phyloP scores from a whole-genome alignment of 495 filamentous ascomycete species.

The Penicillium robsamsonii region DNA sequence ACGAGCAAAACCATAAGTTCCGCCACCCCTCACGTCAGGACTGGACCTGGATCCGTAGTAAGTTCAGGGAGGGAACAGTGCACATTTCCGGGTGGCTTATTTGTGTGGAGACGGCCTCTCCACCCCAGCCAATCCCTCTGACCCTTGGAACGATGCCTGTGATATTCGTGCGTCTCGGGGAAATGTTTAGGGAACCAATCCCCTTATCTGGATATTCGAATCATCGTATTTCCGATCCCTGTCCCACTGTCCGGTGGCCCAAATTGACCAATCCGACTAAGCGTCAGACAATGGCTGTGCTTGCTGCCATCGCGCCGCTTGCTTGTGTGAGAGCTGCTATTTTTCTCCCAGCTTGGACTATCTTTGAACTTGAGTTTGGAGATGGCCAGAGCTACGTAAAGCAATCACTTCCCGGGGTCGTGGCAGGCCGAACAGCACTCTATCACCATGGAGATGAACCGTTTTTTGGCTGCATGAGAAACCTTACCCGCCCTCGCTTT shows the following conservation, averaged over 20 bases:
- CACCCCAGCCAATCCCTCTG: conserved; percentile 26
- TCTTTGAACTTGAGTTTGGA: conserved; percentile 24
- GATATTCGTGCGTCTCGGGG: conserved; percentile 19
- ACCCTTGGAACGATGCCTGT: conserved; percentile 32
- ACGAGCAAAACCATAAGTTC: conserved; percentile 9
- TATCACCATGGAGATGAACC: conserved; percentile 23
- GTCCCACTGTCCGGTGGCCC: conserved; percentile 24
- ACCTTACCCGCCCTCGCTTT: conserved; percentile 15
- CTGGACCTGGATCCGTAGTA: conserved; percentile 18
- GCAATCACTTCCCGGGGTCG: conserved; percentile 22
- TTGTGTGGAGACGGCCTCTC: conserved; percentile 24
- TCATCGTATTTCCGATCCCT: conserved; percentile 25
- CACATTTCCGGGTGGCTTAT: conserved; percentile 21
- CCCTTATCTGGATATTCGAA: conserved; percentile 21
- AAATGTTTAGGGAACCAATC: conserved; percentile 11
- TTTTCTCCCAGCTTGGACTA: conserved; percentile 26
- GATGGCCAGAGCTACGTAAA: conserved; percentile 24
- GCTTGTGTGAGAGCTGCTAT: conserved; percentile 25
- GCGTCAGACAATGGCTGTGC: conserved; percentile 18
- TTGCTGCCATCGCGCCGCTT: conserved; percentile 22
- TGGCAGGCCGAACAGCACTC: conserved; percentile 27
- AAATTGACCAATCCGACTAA: conserved; percentile 22
- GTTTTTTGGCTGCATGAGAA: conserved; percentile 24
- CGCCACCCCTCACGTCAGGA: conserved; percentile 15
- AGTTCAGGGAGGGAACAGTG: conserved; percentile 22